phyloP scores from a whole-genome alignment of 768 basidiomycete species.

The Suillus hirtellus region DNA sequence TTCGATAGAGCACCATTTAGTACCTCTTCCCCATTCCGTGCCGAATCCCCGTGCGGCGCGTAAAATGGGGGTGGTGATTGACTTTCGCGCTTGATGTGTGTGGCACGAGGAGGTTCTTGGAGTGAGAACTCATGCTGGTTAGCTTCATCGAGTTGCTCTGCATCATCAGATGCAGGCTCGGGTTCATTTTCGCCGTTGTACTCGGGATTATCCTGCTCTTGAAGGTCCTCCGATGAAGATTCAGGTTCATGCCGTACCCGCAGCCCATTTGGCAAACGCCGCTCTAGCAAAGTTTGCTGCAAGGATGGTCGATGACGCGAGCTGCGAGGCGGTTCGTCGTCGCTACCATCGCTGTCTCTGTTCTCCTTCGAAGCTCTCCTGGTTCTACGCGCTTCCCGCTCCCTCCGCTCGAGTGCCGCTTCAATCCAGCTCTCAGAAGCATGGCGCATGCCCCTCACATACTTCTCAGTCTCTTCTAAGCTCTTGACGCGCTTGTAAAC shows the following conservation, averaged over 20 bases:
- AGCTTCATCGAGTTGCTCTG: not conserved
- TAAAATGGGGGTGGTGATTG: not conserved
- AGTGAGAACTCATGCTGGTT: slow-evolving; percentile 14
- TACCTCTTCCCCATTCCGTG: not conserved
- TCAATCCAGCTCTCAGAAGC: slow-evolving; percentile 34
- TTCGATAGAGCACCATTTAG: not conserved
- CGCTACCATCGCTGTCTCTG: no score
- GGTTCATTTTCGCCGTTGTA: slow-evolving; percentile 17
- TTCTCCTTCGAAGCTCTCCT: not conserved
- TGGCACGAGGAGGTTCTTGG: not conserved
- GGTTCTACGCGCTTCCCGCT: not conserved
- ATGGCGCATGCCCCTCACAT: slow-evolving; percentile 39
- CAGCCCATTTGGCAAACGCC: not conserved
- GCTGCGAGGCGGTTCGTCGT: not conserved
- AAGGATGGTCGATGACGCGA: not conserved
- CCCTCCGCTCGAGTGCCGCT: slow-evolving; percentile 1
- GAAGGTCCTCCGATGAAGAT: not conserved
- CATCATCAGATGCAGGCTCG: not conserved
- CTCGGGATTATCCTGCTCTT: slow-evolving; percentile 13
- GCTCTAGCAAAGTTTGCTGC: not conserved
- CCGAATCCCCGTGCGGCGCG: not conserved
- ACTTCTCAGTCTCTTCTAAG: slow-evolving; percentile 39
- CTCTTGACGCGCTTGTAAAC: slow-evolving; percentile 37
- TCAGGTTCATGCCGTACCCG: slow-evolving; percentile 16
- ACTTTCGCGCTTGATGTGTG: not conserved